Evolutionary conservation across 352 stramenopile species (phyloP), one percentile per base, ranked within the genome.

Genomic region (Phytophthora fragariae): DNA sequence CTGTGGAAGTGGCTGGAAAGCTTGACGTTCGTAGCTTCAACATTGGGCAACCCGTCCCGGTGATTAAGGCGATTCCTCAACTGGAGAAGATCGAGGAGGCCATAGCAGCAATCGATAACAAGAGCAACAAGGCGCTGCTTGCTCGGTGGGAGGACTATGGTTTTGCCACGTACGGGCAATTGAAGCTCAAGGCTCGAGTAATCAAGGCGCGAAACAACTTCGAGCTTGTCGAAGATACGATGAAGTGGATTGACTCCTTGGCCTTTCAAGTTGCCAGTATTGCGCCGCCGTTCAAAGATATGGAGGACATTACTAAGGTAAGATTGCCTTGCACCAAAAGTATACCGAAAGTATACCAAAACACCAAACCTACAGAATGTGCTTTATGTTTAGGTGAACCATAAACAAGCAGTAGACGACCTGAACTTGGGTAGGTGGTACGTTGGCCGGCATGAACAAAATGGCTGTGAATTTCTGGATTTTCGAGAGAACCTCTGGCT

Each of bases 401-500:
- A 54, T n/a, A 29, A 24, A 12, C 47, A n/a, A 27, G 39, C 24
- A 3, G 57, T 64, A 9, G 57, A 55, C 21, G 21, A 44, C 5
- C 24, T 64, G 2, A 64, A 64, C 19, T 14, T 64, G 0, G 27
- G 27, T 11, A 6, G 21, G 15, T 64, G 57, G 57, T 64, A 29
- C 12, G 15, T 64, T 7, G 57, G 41, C 8, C 53, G 39, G 17
- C 41, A 64, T 24, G 24, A 14, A 10, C 41, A 64, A 46, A 37
- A 31, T 12, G 57, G 57, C 7, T 44, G 39, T 15, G 57, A 64
- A 14, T 55, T 64, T 10, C 15, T 64, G 21, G 57, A 64, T 55
- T 54, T 64, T 15, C 5, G 57, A 7, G 39, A 54, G 14, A 64
- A 64, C 11, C 14, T 64, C 1, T 64, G 57, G 57, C 39, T 63